Base-by-base conservation (phyloP, 2,329 filamentous ascomycete genomes). In the Lomentospora prolificans region DNA sequence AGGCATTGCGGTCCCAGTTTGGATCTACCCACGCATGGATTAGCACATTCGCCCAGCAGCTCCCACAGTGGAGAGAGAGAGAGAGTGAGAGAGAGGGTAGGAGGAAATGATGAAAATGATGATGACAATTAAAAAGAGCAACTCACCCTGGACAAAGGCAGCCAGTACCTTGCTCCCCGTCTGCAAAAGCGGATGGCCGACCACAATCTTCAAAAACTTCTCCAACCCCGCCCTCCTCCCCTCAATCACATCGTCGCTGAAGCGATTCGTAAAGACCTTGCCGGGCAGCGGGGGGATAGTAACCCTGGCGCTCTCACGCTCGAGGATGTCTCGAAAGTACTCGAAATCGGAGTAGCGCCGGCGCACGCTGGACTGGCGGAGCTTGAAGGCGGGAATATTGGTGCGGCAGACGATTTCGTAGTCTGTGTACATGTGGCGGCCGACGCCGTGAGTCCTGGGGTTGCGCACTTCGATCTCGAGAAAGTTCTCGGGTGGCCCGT, bases 351-450 rank as follows among this genome's bases (percentile, higher is more conserved):
- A 94, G 77, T 99, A 99, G 54, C 94, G 89, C 60, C 94, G 85
- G 63, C 91, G 90, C 60, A 99, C 94, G 63, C 85, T 83, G 61
- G 85, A 90, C 69, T 88, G 82, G 62, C 91, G 90, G 64, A 96
- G 84, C 77, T 97, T 97, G 81, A 99, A 99, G 64, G 94, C 91
- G 57, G 94, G 94, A 68, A 99, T 99, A 75, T 99, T 99, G 73
- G 94, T 99, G 65, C 89, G 86, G 77, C 94, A 96, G 64, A 95
- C 81, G 67, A 99, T 96, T 73, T 97, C 91, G 78, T 97, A 99
- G 73, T 95, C 94, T 55, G 94, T 99, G 78, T 97, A 97, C 90
- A 96, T 96, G 75, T 84, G 83, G 63, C 94, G 89, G 61, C 91
- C 92, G 67, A 94, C 90, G 69, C 95, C 94, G 72, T 95, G 90